Base-by-base conservation (phyloP, 2,329 filamentous ascomycete genomes). In the Fusarium transvaalense region DNA sequence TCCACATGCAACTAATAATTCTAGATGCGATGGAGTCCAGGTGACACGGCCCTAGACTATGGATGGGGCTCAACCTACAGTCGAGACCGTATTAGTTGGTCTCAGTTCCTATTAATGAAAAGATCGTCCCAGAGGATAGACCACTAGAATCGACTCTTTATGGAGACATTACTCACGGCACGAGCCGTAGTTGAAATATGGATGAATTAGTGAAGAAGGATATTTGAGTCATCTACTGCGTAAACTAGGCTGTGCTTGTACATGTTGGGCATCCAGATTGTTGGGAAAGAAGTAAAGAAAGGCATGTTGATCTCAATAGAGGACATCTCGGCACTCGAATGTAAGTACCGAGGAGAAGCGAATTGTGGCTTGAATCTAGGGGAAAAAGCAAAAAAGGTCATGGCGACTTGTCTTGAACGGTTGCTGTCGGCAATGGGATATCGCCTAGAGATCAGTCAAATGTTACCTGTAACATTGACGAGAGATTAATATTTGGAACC, bases 161-260 rank as follows among this genome's bases (percentile, higher is more conserved):
- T 47, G 57, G 35, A 32, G 47, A 56, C 31, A 43, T 38, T 43
- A 38, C 25, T 38, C 15, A 56, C 61, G 60, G 61, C 39, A 52
- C 45, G 61, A 64, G 52, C 61, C 61, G 61, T 12, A 23, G 14
- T 38, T 29, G 14, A 41, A 23, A 38, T 31, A 25, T 23, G 35
- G 10, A 39, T 27, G 47, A 19, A 51, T 51, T 29, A 51, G 47
- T 37, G 13, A 9, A 27, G 14, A 6, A 15, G 34, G 14, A 15
- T 10, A 32, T 21, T 14, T 27, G 45, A 46, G 45, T 52, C 45
- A 37, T 35, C 38, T 57, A n/a, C n/a, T n/a, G n/a, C n/a, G n/a
- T n/a, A 23, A 17, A 31, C 29, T 15, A 38, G 25, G 29, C 32
- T 53, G n/a, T 37, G 37, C 23, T 41, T 21, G 6, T 25, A 25